Evolutionary conservation across 805 yeast genomes (phyloP).

Genomic region (Cyberlindnera euphorbiiphila): DNA sequence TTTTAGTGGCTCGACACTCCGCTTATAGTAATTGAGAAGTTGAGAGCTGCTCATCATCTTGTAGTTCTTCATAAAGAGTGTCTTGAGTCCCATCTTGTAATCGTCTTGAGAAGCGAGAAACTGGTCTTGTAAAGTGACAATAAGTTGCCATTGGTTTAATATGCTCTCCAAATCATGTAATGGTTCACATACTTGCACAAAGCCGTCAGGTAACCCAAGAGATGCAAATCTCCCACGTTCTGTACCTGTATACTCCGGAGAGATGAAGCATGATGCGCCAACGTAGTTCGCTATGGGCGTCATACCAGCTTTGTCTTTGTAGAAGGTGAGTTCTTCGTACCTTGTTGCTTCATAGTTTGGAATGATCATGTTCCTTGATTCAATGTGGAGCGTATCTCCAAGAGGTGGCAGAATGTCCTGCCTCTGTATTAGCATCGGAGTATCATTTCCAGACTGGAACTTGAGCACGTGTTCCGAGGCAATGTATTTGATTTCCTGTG

Average conservation of each 20-base stretch:
- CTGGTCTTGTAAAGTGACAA: constrained; percentile 8
- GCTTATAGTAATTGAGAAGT: constrained; percentile 9
- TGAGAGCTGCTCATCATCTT: constrained; percentile 3
- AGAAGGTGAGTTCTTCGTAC: constrained; percentile 16
- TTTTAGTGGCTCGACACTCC: constrained; percentile 9
- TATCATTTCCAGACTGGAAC: neutral
- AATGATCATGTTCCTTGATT: constrained; percentile 9
- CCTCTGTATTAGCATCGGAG: constrained; percentile 8
- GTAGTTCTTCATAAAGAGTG: constrained; percentile 11
- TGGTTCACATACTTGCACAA: constrained; percentile 5
- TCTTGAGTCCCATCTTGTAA: constrained; percentile 14
- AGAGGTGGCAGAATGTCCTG: constrained; percentile 7
- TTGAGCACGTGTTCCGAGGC: constrained; percentile 14
- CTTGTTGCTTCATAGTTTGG: constrained; percentile 16
- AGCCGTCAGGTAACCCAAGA: constrained; percentile 11
- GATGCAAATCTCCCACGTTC: constrained; percentile 4
- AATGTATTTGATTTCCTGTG: constrained; percentile 12
- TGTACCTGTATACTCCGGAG: constrained; percentile 5
- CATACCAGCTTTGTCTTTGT: constrained; percentile 13
- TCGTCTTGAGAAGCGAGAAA: constrained; percentile 12
- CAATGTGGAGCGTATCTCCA: constrained; percentile 9
- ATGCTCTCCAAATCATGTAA: constrained; percentile 14
- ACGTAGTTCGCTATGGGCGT: constrained; percentile 14
- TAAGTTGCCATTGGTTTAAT: constrained; percentile 17
- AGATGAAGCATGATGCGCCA: constrained; percentile 12